Percentiles rank a stretch among this genome's conserved stretches.
These are phyloP conservation scores for Amborella trichopoda DNA, from an alignment of 164 flowering plant species.

Conservation along the genomic window DNA sequence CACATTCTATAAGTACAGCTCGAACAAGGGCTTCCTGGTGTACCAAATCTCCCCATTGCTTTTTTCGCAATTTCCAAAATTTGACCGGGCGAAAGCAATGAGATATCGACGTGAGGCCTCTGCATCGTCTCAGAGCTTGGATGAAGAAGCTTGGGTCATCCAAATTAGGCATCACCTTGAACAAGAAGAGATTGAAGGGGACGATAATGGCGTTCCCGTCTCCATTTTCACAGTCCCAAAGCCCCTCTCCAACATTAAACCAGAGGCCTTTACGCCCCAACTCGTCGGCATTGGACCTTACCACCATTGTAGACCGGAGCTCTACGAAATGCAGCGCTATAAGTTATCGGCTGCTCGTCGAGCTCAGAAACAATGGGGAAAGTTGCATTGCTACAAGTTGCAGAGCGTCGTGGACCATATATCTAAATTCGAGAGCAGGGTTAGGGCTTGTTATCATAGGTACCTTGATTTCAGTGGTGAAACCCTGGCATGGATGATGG, in stretches of 20 bases:
- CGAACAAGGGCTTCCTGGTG: too few relatives aligned
- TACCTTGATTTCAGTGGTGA: conserved; percentile 15
- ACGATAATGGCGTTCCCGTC: conserved; percentile 1
- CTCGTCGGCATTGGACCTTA: conserved; percentile 6
- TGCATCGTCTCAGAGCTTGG: neutral
- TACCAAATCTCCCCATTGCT: too few relatives aligned
- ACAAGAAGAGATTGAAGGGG: neutral
- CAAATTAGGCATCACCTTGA: conserved; percentile 2
- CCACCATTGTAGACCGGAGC: conserved; percentile 6
- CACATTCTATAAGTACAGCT: too few relatives aligned
- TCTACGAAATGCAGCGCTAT: conserved; percentile 9
- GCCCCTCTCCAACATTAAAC: conserved; percentile 1
- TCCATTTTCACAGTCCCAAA: conserved; percentile 6
- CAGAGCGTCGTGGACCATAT: conserved; percentile 7
- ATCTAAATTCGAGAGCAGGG: conserved; percentile 9
- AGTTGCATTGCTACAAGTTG: conserved; percentile 4
- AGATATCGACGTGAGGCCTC: too few relatives aligned
- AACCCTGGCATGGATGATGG: conserved; percentile 21
- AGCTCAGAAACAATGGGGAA: neutral
- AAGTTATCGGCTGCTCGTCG: conserved; percentile 3
- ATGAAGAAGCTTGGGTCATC: conserved; percentile 4
- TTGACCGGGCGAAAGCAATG: too few relatives aligned
- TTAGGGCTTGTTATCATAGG: conserved; percentile 16
- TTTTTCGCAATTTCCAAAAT: too few relatives aligned
- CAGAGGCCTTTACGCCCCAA: conserved; percentile 9